Percentiles rank a stretch among this genome's conserved stretches.
Conservation (phyloP, 1,284 basidiomycete species). For the Ustilago tritici region DNA sequence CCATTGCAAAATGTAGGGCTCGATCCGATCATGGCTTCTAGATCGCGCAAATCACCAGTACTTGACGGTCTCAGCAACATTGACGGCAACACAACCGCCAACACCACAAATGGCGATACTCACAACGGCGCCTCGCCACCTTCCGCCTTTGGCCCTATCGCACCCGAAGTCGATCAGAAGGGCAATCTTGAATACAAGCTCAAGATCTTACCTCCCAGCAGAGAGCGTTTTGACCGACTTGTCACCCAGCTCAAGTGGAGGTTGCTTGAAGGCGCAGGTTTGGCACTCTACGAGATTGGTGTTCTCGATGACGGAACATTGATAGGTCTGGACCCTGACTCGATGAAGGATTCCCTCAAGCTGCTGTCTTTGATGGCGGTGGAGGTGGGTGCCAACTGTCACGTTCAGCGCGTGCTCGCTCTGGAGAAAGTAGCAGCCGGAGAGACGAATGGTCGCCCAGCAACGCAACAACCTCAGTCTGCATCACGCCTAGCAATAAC, state of each 20-base stretch:
- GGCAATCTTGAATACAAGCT: constrained; percentile 70
- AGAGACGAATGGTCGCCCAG: neutral
- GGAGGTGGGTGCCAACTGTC: constrained; percentile 52
- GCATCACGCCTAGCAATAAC: constrained; percentile 6
- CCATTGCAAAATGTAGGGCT: constrained; percentile 33
- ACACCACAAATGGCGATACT: neutral
- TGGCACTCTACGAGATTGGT: constrained; percentile 67
- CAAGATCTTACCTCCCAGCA: constrained; percentile 64
- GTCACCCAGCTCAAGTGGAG: constrained; percentile 69
- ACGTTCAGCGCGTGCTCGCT: constrained; percentile 38
- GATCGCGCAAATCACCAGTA: constrained; percentile 30
- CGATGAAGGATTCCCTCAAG: constrained; percentile 63
- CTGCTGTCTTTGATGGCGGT: constrained; percentile 60
- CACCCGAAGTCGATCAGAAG: constrained; percentile 64
- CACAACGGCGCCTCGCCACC: constrained; percentile 19
- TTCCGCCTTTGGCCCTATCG: constrained; percentile 46
- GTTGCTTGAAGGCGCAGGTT: constrained; percentile 66
- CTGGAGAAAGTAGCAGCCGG: constrained; percentile 24
- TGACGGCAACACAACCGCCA: neutral
- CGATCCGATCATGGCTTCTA: constrained; percentile 36
- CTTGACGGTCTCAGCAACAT: neutral
- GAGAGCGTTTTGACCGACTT: constrained; percentile 65
- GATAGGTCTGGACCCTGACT: constrained; percentile 56
- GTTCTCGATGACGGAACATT: constrained; percentile 67
- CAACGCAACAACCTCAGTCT: neutral